Conservation (phyloP, 2,329 filamentous ascomycete species). For the Epichloe baconii region DNA sequence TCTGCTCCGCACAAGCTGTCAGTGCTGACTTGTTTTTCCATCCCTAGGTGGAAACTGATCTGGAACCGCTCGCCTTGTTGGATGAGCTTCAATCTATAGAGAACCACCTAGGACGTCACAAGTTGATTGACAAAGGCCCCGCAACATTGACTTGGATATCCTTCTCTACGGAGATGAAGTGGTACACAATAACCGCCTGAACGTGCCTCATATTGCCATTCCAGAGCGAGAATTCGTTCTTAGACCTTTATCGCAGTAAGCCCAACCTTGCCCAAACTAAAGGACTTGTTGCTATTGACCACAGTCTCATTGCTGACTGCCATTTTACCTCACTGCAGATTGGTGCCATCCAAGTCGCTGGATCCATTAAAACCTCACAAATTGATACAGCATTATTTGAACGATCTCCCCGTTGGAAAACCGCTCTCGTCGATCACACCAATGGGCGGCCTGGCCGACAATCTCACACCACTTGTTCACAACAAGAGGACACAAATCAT, state of each 20-base stretch:
- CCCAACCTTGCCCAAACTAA: background rate
- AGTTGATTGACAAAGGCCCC: conserved; percentile 81
- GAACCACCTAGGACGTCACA: conserved; percentile 61
- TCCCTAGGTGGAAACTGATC: conserved; percentile 61
- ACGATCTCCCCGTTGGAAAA: conserved; percentile 37
- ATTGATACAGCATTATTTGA: conserved; percentile 46
- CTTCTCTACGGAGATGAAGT: conserved; percentile 61
- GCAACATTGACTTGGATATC: conserved; percentile 91
- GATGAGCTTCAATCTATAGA: conserved; percentile 79
- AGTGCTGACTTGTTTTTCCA: background rate
- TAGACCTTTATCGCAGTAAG: conserved; percentile 67
- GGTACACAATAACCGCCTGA: conserved; percentile 60
- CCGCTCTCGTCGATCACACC: conserved; percentile 48
- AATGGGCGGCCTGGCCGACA: conserved; percentile 29
- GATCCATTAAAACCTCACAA: conserved; percentile 45
- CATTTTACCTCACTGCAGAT: conserved; percentile 20
- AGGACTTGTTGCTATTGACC: background rate
- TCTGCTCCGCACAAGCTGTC: background rate
- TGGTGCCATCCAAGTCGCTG: conserved; percentile 42
- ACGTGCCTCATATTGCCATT: conserved; percentile 73
- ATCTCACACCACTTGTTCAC: conserved; percentile 45
- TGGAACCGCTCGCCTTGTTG: conserved; percentile 63
- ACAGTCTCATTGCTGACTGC: background rate
- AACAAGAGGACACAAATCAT: conserved; percentile 64
- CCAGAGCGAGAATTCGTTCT: conserved; percentile 89